Conservation (phyloP, 352 stramenopile species). For the Pythium sukuiense region DNA sequence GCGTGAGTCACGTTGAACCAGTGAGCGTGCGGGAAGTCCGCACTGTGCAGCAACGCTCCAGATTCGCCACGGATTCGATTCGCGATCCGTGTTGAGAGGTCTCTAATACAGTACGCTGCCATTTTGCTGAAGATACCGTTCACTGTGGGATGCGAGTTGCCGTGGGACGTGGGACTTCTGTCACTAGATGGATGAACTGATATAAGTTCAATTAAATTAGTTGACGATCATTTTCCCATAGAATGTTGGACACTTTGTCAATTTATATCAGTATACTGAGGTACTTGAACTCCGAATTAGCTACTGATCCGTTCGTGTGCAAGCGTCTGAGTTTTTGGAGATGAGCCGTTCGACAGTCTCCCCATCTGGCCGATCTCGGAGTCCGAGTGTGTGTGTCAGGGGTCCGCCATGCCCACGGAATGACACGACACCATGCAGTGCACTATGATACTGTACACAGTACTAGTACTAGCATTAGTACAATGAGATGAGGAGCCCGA, state of each 20-base stretch:
- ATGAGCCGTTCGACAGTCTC: not conserved
- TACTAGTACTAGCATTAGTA: no score
- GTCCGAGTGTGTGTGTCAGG: not conserved
- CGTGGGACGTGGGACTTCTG: not conserved
- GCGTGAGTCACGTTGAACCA: not conserved
- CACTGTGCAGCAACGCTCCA: not conserved
- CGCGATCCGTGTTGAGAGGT: not conserved
- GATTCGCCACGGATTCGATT: not conserved
- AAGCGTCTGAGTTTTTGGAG: not conserved
- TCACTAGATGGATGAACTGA: not conserved
- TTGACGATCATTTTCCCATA: not conserved
- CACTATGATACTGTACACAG: no score
- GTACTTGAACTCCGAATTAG: not conserved
- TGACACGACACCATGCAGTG: no score
- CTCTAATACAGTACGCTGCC: not conserved
- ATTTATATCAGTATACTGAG: not conserved
- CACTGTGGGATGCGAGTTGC: not conserved
- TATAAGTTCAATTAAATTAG: not conserved
- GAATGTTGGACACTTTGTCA: not conserved
- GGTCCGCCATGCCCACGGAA: no score
- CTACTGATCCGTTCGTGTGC: not conserved
- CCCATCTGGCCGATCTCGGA: not conserved
- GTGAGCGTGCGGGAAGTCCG: not conserved
- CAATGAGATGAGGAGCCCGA: no score
- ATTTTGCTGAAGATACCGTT: not conserved